Evolutionary conservation across 805 yeast genomes (phyloP).

Genomic region (Millerozyma miso): DNA sequence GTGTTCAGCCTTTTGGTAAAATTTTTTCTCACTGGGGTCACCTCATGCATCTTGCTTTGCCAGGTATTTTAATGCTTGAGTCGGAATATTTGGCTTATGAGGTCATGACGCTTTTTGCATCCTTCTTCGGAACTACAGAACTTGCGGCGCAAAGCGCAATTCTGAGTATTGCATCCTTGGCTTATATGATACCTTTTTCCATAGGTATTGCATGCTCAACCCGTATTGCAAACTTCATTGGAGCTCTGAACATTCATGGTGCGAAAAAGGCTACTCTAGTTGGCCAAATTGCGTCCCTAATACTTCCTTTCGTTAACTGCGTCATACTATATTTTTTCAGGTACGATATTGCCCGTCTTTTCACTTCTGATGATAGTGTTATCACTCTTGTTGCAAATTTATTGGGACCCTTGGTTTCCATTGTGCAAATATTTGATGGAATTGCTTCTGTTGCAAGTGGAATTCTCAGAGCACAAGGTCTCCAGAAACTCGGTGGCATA

Average conservation of each 20-base stretch:
- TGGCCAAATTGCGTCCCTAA: conserved; percentile 27
- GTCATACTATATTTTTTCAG: conserved; percentile 44
- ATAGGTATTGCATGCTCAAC: conserved; percentile 43
- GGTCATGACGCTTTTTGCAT: conserved; percentile 42
- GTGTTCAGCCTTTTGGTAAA: conserved; percentile 38
- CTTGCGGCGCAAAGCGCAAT: conserved; percentile 52
- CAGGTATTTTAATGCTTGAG: conserved; percentile 44
- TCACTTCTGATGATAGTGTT: conserved; percentile 61
- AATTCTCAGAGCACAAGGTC: conserved; percentile 69
- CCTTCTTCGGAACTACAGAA: conserved; percentile 45
- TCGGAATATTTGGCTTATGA: conserved; percentile 45
- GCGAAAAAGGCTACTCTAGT: conserved; percentile 33
- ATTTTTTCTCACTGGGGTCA: conserved; percentile 34
- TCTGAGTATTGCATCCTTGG: conserved; percentile 41
- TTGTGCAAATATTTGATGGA: conserved; percentile 67
- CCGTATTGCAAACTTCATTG: conserved; percentile 42
- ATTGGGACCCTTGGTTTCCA: conserved; percentile 57
- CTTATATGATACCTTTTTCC: conserved; percentile 45
- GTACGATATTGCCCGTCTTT: conserved; percentile 49
- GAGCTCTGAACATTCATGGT: conserved; percentile 36
- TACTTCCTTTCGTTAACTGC: conserved; percentile 36
- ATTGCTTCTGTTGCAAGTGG: conserved; percentile 71
- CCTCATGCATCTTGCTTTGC: conserved; percentile 36
- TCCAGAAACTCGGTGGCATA: conserved; percentile 68
- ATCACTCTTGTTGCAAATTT: conserved; percentile 45